Evolutionary conservation across 352 stramenopile species (phyloP).

Genomic region (Pythium brassicae): DNA sequence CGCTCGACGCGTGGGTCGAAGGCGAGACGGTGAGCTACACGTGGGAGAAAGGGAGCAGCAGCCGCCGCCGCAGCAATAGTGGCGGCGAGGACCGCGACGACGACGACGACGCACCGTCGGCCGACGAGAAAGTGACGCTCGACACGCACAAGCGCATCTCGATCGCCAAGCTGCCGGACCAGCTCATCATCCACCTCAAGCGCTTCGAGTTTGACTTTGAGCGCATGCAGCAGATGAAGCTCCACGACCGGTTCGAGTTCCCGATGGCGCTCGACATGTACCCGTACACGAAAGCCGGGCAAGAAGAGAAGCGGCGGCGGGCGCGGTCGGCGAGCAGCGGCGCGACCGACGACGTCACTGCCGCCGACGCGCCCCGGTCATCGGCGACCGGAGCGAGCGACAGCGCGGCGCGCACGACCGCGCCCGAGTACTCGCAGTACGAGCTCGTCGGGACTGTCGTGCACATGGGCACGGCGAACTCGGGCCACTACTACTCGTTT

Average conservation of each 20-base stretch:
- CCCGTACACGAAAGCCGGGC: conserved; percentile 84
- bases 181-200: conserved; percentile 94
- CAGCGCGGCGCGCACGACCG: conserved; percentile 18
- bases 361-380: conserved; percentile 5
- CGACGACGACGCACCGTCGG: conserved; percentile 12
- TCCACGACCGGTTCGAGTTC: conserved; percentile 94
- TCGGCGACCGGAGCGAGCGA: conserved; percentile 25
- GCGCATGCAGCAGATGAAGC: conserved; percentile 92
- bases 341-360: conserved; percentile 4
- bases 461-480: conserved; percentile 85
- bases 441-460: conserved; percentile 85
- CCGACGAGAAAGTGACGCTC: conserved; percentile 72
- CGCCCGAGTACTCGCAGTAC: conserved; percentile 83
- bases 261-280: conserved; percentile 87
- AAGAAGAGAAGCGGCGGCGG: conserved; percentile 54
- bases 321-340: conserved; percentile 15
- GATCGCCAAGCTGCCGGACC: conserved; percentile 83
- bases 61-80: no score
- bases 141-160: conserved; percentile 89
- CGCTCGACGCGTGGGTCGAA: conserved; percentile 83
- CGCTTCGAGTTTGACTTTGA: conserved; percentile 95
- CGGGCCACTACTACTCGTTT: conserved; percentile 90
- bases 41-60: conserved; percentile 55
- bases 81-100: conserved; percentile 18
- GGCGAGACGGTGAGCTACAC: conserved; percentile 90